Percentiles rank a stretch among this genome's conserved stretches.
Conservation (phyloP, 768 basidiomycete species). For the Agaricus subrufescens region DNA sequence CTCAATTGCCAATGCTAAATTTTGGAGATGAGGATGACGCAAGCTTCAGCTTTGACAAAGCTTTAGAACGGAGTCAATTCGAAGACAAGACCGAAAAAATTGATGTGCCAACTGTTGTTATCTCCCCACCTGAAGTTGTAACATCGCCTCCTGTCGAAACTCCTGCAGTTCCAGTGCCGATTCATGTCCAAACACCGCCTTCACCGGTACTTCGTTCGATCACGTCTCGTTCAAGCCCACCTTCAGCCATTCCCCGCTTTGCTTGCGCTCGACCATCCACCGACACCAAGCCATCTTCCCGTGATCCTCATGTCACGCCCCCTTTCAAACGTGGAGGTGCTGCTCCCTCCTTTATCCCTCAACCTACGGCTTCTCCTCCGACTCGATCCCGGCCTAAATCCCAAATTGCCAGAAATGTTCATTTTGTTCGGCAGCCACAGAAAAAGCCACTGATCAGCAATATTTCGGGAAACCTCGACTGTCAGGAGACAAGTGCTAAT, state of each 20-base stretch:
- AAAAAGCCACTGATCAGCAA: conserved; percentile 32
- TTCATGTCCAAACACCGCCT: conserved; percentile 23
- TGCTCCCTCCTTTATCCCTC: conserved; percentile 58
- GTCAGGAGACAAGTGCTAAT: conserved; percentile 33
- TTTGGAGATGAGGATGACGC: conserved; percentile 27
- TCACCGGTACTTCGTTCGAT: conserved; percentile 25
- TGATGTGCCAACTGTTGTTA: conserved; percentile 12
- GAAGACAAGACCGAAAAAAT: conserved; percentile 14
- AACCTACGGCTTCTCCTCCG: conserved; percentile 44
- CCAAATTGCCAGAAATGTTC: conserved; percentile 29
- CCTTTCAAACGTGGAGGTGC: conserved; percentile 46
- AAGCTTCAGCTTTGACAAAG: conserved; percentile 31
- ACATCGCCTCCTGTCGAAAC: conserved; percentile 5
- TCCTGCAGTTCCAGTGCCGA: conserved; percentile 6
- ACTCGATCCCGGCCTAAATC: conserved; percentile 24
- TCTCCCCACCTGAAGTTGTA: conserved; percentile 11
- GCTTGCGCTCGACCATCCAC: conserved; percentile 23
- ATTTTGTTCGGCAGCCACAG: conserved; percentile 40
- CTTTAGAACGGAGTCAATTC: conserved; percentile 8
- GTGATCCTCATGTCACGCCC: conserved; percentile 41
- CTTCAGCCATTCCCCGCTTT: conserved; percentile 50
- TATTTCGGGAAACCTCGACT: conserved; percentile 16
- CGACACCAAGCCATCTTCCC: conserved; percentile 15
- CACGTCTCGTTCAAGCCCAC: conserved; percentile 25
- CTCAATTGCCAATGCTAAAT: conserved; percentile 28